Evolutionary conservation across 805 yeast species (phyloP).

Genomic region (Candida fluviatilis): DNA sequence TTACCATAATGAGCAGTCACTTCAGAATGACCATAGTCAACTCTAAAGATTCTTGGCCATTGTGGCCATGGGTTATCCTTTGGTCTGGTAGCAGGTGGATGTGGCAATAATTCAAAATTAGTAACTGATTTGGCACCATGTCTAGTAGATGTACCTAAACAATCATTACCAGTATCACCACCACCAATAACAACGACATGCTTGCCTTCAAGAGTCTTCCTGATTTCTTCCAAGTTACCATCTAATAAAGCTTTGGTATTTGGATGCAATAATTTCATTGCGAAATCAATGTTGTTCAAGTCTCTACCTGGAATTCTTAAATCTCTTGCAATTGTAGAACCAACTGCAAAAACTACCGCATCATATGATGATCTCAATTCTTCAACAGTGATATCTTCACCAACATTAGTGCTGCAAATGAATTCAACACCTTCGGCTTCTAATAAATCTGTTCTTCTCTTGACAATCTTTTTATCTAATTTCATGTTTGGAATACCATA

Average conservation of each 20-base stretch:
- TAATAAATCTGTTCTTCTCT: slow-evolving; percentile 87
- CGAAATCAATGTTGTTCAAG: slow-evolving; percentile 83
- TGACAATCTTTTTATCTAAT: slow-evolving; percentile 86
- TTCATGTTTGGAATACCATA: slow-evolving; percentile 99
- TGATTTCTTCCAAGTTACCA: slow-evolving; percentile 72
- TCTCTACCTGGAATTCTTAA: slow-evolving; percentile 92
- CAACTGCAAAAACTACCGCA: slow-evolving; percentile 89
- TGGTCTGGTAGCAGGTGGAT: slow-evolving; percentile 81
- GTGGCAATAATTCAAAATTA: slow-evolving; percentile 91
- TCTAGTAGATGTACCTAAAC: slow-evolving; percentile 95
- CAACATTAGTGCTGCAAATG: slow-evolving; percentile 72
- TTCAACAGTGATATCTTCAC: slow-evolving; percentile 73
- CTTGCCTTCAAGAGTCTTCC: slow-evolving; percentile 72
- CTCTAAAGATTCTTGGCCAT: slow-evolving; percentile 98
- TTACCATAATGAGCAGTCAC: slow-evolving; percentile 92
- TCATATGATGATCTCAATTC: slow-evolving; percentile 63
- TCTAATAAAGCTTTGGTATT: slow-evolving; percentile 90
- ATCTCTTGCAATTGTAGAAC: slow-evolving; percentile 96
- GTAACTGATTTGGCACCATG: slow-evolving; percentile 94
- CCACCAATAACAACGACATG: slow-evolving; percentile 97
- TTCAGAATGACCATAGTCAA: slow-evolving; percentile 96
- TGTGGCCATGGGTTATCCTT: slow-evolving; percentile 99
- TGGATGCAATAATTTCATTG: slow-evolving; percentile 81
- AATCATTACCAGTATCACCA: slow-evolving; percentile 99
- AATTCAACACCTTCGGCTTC: slow-evolving; percentile 87